Evolutionary conservation across 495 filamentous ascomycete species (phyloP).

Genomic region (Neurospora hispaniola): DNA sequence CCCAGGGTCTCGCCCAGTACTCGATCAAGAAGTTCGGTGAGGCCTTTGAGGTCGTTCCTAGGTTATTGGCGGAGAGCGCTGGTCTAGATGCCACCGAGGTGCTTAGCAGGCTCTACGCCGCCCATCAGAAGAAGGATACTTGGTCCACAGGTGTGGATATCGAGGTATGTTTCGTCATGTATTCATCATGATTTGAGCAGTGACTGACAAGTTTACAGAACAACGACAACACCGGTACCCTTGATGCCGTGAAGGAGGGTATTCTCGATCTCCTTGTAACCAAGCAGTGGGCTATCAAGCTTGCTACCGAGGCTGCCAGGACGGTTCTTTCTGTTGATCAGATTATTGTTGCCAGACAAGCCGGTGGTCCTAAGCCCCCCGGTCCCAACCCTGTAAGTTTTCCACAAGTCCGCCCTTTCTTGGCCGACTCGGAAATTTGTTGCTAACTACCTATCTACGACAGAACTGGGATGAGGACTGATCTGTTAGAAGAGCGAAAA

Average conservation of each 20-base stretch:
- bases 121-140: constrained; percentile 76
- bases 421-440: neutral
- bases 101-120: constrained; percentile 80
- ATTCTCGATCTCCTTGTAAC: constrained; percentile 85
- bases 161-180: constrained; percentile 42
- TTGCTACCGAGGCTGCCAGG: constrained; percentile 88
- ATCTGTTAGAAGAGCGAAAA: constrained; percentile 6
- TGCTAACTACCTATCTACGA: neutral
- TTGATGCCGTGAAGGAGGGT: constrained; percentile 80
- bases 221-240: constrained; percentile 62
- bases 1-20: constrained; percentile 84
- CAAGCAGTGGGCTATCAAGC: constrained; percentile 93
- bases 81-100: constrained; percentile 95
- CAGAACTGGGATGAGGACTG: constrained; percentile 96
- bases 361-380: constrained; percentile 93
- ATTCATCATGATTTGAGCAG: neutral
- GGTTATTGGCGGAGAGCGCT: constrained; percentile 86
- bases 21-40: constrained; percentile 96
- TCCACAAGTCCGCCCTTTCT: neutral
- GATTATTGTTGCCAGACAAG: constrained; percentile 96
- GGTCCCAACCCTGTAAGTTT: constrained; percentile 58
- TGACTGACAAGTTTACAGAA: constrained; percentile 35
- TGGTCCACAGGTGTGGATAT: constrained; percentile 92
- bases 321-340: constrained; percentile 97
- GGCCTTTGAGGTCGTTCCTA: constrained; percentile 93